Percentiles rank a stretch among this genome's conserved stretches.
Evolutionary conservation across 2,329 filamentous ascomycete genomes (phyloP).

Genomic region (Graphilbum fragrans): DNA sequence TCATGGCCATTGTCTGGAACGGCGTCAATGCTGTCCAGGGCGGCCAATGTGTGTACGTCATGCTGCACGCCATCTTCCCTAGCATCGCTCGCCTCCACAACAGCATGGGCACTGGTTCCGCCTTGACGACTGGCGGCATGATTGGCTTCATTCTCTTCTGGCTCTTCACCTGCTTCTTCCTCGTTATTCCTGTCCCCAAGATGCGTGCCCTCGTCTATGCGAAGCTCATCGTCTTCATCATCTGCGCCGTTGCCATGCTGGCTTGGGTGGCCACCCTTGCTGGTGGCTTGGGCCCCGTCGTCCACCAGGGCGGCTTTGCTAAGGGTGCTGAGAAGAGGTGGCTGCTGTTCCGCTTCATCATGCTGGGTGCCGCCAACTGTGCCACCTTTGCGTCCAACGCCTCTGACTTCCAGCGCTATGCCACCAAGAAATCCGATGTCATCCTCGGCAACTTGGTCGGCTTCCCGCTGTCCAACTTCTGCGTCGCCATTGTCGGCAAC

Average conservation of each 20-base stretch:
- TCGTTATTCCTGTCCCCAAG: conserved; percentile 7
- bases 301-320: conserved; percentile 16
- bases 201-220: conserved; percentile 7
- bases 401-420: conserved; percentile 30
- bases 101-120: conserved; percentile 6
- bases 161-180: conserved; percentile 15
- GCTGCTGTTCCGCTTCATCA: conserved; percentile 24
- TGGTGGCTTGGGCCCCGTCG: conserved; percentile 11
- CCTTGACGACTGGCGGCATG: conserved; percentile 5
- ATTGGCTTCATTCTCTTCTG: conserved; percentile 5
- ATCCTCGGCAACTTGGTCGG: conserved; percentile 26
- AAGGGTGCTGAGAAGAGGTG: conserved; percentile 21
- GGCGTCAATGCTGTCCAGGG: conserved; percentile 19
- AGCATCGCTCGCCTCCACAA: conserved; percentile 25
- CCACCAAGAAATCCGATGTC: conserved; percentile 24
- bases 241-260: conserved; percentile 6
- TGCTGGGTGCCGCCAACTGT: conserved; percentile 21
- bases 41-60: conserved; percentile 15
- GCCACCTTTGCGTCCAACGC: conserved; percentile 26
- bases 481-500: conserved; percentile 25
- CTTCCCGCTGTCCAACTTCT: conserved; percentile 25
- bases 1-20: conserved; percentile 33
- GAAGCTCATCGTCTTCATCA: conserved; percentile 6
- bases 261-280: conserved; percentile 5
- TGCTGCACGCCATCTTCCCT: conserved; percentile 27